phyloP scores from a whole-genome alignment of 176 grass and related monocot genomes.

The Cymbopogon citratus region DNA sequence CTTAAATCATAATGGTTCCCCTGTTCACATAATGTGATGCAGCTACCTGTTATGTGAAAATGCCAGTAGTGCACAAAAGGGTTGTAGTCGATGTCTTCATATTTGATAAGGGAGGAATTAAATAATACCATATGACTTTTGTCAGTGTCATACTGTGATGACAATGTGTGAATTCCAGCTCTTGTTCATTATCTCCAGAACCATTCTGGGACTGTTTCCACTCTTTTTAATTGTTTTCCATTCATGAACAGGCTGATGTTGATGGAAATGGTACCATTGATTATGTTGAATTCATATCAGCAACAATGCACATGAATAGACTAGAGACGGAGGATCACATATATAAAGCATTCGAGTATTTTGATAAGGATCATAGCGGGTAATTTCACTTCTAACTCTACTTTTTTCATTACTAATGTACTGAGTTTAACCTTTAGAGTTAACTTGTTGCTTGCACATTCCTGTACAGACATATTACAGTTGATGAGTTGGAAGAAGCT shows the following conservation, averaged over 20 bases:
- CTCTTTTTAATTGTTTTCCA: background rate
- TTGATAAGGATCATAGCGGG: constrained; percentile 92
- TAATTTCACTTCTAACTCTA: constrained; percentile 31
- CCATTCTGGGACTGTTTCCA: background rate
- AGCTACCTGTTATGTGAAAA: background rate
- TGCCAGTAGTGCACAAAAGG: background rate
- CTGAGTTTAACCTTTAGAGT: background rate
- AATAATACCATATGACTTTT: background rate
- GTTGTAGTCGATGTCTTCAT: background rate
- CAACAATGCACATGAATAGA: constrained; percentile 98
- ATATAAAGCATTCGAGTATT: constrained; percentile 88
- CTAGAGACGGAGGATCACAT: constrained; percentile 87
- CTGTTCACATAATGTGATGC: background rate
- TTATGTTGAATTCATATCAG: constrained; percentile 91
- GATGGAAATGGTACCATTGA: constrained; percentile 94
- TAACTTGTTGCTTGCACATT: constrained; percentile 5
- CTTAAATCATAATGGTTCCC: background rate
- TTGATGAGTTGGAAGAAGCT: constrained; percentile 92
- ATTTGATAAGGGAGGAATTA: background rate
- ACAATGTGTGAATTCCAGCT: background rate
- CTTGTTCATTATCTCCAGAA: constrained; percentile 7
- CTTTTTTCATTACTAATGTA: background rate
- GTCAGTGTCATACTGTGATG: background rate
- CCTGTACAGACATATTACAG: constrained; percentile 65
- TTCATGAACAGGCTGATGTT: constrained; percentile 82